Evolutionary conservation across 2,329 filamentous ascomycete genomes (phyloP).

Genomic region (Lachnellula cervina): DNA sequence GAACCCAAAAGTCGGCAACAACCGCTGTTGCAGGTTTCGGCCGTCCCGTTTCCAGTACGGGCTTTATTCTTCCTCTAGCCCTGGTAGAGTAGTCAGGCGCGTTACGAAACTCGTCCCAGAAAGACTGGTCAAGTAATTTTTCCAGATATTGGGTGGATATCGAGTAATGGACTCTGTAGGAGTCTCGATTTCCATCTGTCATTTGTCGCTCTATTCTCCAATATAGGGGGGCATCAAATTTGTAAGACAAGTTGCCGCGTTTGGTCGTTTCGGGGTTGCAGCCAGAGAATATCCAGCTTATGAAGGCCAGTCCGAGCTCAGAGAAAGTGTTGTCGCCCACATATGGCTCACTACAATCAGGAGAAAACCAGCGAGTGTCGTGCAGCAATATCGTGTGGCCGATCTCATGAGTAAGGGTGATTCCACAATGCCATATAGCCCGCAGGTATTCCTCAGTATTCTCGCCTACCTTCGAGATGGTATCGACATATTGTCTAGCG

Average conservation of each 20-base stretch:
- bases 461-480: constrained; percentile 6
- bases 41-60: background rate
- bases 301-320: constrained; percentile 23
- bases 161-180: constrained; percentile 2
- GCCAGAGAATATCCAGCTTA: constrained; percentile 21
- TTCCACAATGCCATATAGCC: constrained; percentile 21
- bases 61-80: background rate
- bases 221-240: constrained; percentile 1
- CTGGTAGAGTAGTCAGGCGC: background rate
- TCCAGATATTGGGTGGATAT: constrained; percentile 3
- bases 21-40: background rate
- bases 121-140: background rate
- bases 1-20: constrained; percentile 1
- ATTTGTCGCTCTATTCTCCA: constrained; percentile 2
- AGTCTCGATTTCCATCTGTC: background rate
- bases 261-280: constrained; percentile 16
- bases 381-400: constrained; percentile 24
- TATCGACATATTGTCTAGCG: constrained; percentile 21
- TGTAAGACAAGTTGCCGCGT: background rate
- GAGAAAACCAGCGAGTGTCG: constrained; percentile 15
- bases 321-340: constrained; percentile 13
- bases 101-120: constrained; percentile 1
- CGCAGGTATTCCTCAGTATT: constrained; percentile 19
- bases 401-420: constrained; percentile 27
- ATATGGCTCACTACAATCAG: constrained; percentile 16